Base-by-base conservation (phyloP, 148 eudicot species). In the Silene latifolia region DNA sequence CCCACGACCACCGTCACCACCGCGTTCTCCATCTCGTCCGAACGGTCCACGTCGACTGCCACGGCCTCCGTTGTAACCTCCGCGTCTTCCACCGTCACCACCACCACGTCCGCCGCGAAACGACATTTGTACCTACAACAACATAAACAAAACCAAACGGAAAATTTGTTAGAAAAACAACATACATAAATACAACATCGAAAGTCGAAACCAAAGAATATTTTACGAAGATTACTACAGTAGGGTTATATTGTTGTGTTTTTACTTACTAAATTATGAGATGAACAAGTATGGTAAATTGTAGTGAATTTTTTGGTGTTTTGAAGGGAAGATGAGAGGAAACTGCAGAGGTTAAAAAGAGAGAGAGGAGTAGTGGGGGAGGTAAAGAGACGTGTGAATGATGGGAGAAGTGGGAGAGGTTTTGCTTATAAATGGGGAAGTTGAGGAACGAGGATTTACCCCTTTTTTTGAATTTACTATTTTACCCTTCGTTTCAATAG, bases 21-120 rank as follows among this genome's bases (percentile, higher is more conserved):
- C 29, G 29, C 29, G n/a, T n/a, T n/a, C n/a, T n/a, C n/a, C 74
- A 6, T 67, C 74, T 1, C 69, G 53, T 5, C 69, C 51, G 0
- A 74, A 67, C 10, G 66, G 35, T 56, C 82, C 63, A 54, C 81
- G 44, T 3, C 76, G 71, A 1, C 65, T 61, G 18, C 64, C 75
- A 12, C 82, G 79, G 3, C 83, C 71, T 1, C 78, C 76, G 14
- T 18, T 54, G 15, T 19, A 8, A 0, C 71, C 70, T 0, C 82
- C 72, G 17, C 56, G 56, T 2, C 56, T 18, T 0, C 79, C 74
- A 8, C 84, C 75, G 0, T 74, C 63, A 5, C 29, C 63, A 5
- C 74, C 58, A 4, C 80, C 77, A 0, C 71, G 69, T 7, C 69
- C 72, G 2, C 74, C 69, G 0, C 73, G 7, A 76, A 69, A 15